Percentiles rank a stretch among this genome's conserved stretches.
These are phyloP conservation scores for Colletotrichum tofieldiae DNA, from an alignment of 2,329 filamentous ascomycete genomes.

Conservation along the genomic window DNA sequence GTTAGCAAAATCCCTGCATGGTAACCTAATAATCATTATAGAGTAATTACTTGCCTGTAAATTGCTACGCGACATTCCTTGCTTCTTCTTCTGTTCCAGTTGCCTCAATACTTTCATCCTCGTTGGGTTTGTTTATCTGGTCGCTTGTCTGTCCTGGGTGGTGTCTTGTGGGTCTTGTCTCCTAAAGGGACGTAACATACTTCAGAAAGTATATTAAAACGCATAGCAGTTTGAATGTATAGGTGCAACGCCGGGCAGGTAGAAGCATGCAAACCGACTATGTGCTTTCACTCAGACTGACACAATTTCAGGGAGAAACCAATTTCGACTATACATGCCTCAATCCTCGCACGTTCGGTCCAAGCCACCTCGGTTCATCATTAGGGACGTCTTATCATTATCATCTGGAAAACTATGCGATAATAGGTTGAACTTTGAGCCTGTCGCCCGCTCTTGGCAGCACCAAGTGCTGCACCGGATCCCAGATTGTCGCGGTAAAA, in stretches of 20 bases:
- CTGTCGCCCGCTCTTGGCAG: neutral
- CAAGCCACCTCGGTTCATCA: neutral
- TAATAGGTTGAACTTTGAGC: neutral
- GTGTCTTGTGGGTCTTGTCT: too few relatives aligned
- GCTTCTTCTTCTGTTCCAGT: too few relatives aligned
- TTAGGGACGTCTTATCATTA: slow-evolving; percentile 26
- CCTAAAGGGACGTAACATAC: too few relatives aligned
- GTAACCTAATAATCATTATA: too few relatives aligned
- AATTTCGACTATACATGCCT: neutral
- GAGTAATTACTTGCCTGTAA: too few relatives aligned
- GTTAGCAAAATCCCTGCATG: too few relatives aligned
- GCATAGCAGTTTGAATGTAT: neutral
- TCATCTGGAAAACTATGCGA: slow-evolving; percentile 24
- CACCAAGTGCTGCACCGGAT: neutral
- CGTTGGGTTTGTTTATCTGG: too few relatives aligned
- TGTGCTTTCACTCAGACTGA: neutral
- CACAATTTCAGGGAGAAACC: neutral
- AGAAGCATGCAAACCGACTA: too few relatives aligned
- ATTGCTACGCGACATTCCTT: too few relatives aligned
- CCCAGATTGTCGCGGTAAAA: neutral
- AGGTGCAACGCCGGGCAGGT: neutral
- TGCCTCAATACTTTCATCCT: too few relatives aligned
- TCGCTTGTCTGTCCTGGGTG: too few relatives aligned
- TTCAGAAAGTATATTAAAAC: too few relatives aligned
- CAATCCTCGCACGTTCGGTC: neutral